Percentiles rank a stretch among this genome's conserved stretches.
phyloP scores from a whole-genome alignment of 129 eudicot species.

The Mikania micrantha region DNA sequence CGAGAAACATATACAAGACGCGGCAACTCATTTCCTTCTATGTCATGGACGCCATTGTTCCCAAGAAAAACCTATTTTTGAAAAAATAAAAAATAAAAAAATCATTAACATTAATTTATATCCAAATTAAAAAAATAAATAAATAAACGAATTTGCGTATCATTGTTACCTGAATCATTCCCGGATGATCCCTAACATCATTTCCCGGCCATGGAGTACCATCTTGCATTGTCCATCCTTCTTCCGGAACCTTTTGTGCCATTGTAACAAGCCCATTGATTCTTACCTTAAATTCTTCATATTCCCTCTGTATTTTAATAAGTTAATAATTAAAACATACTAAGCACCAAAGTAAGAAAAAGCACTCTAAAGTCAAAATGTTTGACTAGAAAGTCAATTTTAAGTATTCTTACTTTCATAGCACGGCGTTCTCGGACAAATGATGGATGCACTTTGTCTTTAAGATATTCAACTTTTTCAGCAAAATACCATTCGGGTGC shows the following conservation, averaged over 20 bases:
- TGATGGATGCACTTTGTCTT: conserved; percentile 79
- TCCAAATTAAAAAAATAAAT: not conserved
- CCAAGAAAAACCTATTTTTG: conserved; percentile 65
- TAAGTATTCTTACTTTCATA: conserved; percentile 60
- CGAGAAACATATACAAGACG: conserved; percentile 88
- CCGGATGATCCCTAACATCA: conserved; percentile 87
- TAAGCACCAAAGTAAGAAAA: not conserved
- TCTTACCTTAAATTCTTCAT: conserved; percentile 79
- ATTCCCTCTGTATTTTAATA: conserved; percentile 60
- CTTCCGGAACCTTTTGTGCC: conserved; percentile 94
- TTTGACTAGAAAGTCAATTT: not conserved
- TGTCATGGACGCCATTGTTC: conserved; percentile 65
- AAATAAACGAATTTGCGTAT: no score
- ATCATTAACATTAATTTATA: not conserved
- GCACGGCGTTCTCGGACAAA: conserved; percentile 96
- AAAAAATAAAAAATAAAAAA: no score
- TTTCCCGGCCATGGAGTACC: conserved; percentile 95
- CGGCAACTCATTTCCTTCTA: conserved; percentile 81
- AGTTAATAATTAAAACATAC: not conserved
- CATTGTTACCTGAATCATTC: conserved; percentile 74
- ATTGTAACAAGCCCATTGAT: conserved; percentile 75
- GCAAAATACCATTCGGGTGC: conserved; percentile 96
- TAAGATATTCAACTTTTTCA: conserved; percentile 77
- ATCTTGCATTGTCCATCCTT: conserved; percentile 96
- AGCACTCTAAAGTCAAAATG: not conserved